Percentiles rank a stretch among this genome's conserved stretches.
Conservation (phyloP, 805 yeast genomes). For the Candida broadrunensis region DNA sequence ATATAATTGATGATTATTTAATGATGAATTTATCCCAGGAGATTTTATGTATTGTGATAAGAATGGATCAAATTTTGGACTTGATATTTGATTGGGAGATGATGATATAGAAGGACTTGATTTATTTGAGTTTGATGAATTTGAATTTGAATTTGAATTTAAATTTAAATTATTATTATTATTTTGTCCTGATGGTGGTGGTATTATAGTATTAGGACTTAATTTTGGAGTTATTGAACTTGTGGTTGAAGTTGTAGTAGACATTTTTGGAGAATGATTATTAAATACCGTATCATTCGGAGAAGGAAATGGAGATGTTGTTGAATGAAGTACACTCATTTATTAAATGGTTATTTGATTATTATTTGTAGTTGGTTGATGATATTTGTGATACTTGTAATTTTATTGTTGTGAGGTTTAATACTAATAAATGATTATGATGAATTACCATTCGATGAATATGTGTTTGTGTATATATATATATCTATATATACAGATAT, state of each 20-base stretch:
- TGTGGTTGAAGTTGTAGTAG: constrained; percentile 4
- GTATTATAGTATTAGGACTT: constrained; percentile 1
- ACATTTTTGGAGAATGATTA: constrained; percentile 4
- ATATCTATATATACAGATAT: too few relatives aligned
- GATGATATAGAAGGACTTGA: too few relatives aligned
- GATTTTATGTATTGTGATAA: constrained; percentile 19
- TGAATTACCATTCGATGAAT: too few relatives aligned
- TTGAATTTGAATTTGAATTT: not conserved
- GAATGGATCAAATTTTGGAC: constrained; percentile 13
- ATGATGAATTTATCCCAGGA: constrained; percentile 9
- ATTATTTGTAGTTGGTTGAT: too few relatives aligned
- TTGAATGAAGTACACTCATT: constrained; percentile 4
- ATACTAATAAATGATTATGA: too few relatives aligned
- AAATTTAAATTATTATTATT: not conserved
- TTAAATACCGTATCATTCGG: constrained; percentile 5
- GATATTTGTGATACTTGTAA: too few relatives aligned
- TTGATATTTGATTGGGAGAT: not conserved
- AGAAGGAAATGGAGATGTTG: constrained; percentile 2
- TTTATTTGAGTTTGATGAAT: not conserved
- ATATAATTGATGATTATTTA: constrained; percentile 15
- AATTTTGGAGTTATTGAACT: constrained; percentile 5
- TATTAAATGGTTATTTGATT: too few relatives aligned
- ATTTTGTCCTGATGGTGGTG: not conserved
- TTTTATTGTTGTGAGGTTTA: too few relatives aligned
- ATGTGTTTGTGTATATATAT: too few relatives aligned